These are phyloP conservation scores for Trichoderma asperellum DNA, from an alignment of 2,329 filamentous ascomycete genomes.

Conservation along the genomic window DNA sequence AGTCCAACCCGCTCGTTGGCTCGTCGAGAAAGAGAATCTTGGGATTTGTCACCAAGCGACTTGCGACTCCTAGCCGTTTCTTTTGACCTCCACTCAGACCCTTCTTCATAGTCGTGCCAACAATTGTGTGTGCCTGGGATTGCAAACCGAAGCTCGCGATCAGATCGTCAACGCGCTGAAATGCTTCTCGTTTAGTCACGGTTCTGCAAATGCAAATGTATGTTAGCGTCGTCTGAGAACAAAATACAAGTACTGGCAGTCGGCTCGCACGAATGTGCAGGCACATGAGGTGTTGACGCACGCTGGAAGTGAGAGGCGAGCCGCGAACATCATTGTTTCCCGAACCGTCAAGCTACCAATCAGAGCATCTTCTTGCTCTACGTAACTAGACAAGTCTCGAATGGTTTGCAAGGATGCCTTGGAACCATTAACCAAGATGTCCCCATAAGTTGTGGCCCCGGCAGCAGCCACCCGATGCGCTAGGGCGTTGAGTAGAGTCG, in stretches of 20 bases:
- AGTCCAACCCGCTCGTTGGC: slow-evolving; percentile 82
- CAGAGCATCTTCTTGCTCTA: slow-evolving; percentile 86
- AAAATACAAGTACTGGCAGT: too few relatives aligned
- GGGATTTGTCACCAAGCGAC: slow-evolving; percentile 78
- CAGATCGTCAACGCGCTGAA: slow-evolving; percentile 66
- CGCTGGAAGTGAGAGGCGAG: background rate
- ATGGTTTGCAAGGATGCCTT: slow-evolving; percentile 51
- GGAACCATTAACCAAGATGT: slow-evolving; percentile 62
- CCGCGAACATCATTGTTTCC: slow-evolving; percentile 73
- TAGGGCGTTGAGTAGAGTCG: slow-evolving; percentile 79
- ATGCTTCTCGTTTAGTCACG: slow-evolving; percentile 57
- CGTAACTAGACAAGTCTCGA: slow-evolving; percentile 71
- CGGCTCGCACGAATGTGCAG: too few relatives aligned
- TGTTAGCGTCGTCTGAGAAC: too few relatives aligned
- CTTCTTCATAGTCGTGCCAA: slow-evolving; percentile 82
- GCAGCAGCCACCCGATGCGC: slow-evolving; percentile 46
- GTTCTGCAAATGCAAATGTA: background rate
- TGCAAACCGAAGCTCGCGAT: slow-evolving; percentile 74
- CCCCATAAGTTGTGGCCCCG: slow-evolving; percentile 52
- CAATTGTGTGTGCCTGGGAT: slow-evolving; percentile 69
- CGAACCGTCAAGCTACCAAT: slow-evolving; percentile 79
- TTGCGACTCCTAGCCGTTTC: slow-evolving; percentile 76
- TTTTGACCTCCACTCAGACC: slow-evolving; percentile 87
- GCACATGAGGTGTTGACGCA: slow-evolving; percentile 34
- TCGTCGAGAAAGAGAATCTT: slow-evolving; percentile 84